These are phyloP conservation scores for Ensete glaucum DNA, from an alignment of 176 grass and related monocot genomes.

Conservation along the genomic window DNA sequence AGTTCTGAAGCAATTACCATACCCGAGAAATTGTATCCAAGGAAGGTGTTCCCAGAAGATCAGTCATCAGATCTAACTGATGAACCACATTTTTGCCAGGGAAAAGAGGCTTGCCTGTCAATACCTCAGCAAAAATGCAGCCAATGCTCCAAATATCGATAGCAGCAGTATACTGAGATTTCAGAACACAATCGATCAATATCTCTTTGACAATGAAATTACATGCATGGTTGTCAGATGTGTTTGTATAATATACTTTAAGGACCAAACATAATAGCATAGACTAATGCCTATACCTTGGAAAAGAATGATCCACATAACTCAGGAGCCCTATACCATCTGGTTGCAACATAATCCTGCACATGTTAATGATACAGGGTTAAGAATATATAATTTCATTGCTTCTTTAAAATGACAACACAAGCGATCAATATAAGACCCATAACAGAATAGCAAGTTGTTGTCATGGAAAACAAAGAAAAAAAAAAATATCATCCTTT, in stretches of 20 bases:
- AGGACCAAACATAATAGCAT: background rate
- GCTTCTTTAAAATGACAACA: background rate
- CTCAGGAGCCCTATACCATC: conserved; percentile 97
- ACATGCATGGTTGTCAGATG: background rate
- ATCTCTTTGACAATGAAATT: conserved; percentile 2
- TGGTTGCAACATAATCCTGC: conserved; percentile 99
- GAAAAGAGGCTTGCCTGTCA: conserved; percentile 93
- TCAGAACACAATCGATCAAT: background rate
- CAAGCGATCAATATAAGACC: background rate
- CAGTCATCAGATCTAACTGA: conserved; percentile 95
- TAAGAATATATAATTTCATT: background rate
- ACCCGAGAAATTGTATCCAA: conserved; percentile 66
- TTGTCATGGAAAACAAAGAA: background rate
- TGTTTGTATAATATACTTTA: background rate
- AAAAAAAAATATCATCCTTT: background rate
- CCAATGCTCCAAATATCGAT: conserved; percentile 99
- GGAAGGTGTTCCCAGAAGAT: conserved; percentile 81
- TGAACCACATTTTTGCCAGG: conserved; percentile 99
- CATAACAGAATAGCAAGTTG: background rate
- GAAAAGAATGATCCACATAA: conserved; percentile 94
- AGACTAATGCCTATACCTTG: conserved; percentile 45
- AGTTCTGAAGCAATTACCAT: conserved; percentile 6
- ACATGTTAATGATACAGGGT: conserved; percentile 4
- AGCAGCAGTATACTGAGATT: conserved; percentile 61
- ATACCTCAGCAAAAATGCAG: conserved; percentile 94